Evolutionary conservation across 73 alveolate genomes (phyloP), one percentile per base, ranked within the genome.

Genomic region (Blepharisma stoltei): DNA sequence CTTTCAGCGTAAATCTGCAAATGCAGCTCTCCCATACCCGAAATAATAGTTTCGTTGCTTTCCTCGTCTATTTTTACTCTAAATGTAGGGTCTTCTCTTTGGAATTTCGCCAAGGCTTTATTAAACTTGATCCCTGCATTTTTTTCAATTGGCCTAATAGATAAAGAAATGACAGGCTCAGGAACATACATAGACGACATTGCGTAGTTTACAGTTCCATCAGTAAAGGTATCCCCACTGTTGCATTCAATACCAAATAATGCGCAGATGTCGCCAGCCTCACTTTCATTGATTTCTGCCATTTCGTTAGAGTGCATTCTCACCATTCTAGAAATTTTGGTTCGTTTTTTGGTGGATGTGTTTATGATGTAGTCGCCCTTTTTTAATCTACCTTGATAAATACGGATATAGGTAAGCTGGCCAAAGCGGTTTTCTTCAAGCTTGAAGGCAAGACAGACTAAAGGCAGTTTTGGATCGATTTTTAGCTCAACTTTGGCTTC

Each of bases 21-120:
- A 83, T 95, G 99, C 53, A 95, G 91, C 80, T 95, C 99, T 47
- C 99, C 99, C 99, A 95, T 95, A 14, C 99, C 99, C 9, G 98
- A 93, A 77, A 95, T 93, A 70, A 95, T 84, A 70, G 96, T 95
- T 76, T 95, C 99, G 25, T 88, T 93, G 85, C 96, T 86, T 78
- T 93, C 98, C 60, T 82, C 81, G 83, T 93, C 95, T 81, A 81
- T 70, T 37, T 78, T 55, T 27, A 92, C 97, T 55, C 83, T 76
- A 78, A 92, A 92, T 9, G 98, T 92, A 14, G 98, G 98, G 76
- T 92, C 98, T 81, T 92, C 98, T 82, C 98, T 92, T 44, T 77
- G 38, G 78, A 92, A 92, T 54, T 89, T 79, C 27, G 78, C 76
- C 20, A 92, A 79, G 0, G 97, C 98, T 66, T 92, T 90, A 55